These are phyloP conservation scores for Bidens hawaiensis DNA, from an alignment of 140 eudicot genomes.

Conservation along the genomic window DNA sequence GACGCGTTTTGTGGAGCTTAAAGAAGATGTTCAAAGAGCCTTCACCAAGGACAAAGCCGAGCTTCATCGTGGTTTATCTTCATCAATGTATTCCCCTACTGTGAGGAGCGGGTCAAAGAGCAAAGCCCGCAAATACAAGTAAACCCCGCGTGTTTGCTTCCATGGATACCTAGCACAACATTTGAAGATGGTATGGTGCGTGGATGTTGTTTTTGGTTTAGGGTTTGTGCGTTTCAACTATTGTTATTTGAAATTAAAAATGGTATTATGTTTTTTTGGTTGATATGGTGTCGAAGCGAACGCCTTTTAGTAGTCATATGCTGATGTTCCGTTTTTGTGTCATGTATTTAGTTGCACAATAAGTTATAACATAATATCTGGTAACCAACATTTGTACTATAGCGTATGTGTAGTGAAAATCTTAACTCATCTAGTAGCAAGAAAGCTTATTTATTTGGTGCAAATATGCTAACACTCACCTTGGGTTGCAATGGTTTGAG, in stretches of 20 bases:
- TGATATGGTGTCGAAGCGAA: slow-evolving; percentile 2
- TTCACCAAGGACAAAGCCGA: slow-evolving; percentile 60
- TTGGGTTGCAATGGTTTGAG: no score
- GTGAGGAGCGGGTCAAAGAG: slow-evolving; percentile 13
- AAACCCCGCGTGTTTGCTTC: neutral
- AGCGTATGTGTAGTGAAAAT: neutral
- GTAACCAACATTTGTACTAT: neutral
- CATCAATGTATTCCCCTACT: slow-evolving; percentile 23
- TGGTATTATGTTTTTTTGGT: neutral
- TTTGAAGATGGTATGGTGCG: neutral
- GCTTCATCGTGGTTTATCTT: slow-evolving; percentile 38
- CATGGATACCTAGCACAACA: neutral
- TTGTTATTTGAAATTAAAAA: neutral
- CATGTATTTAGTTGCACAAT: neutral
- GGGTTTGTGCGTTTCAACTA: neutral
- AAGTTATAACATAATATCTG: neutral
- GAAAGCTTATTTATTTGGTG: no score
- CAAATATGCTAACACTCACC: no score
- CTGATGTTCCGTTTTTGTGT: neutral
- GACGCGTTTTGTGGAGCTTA: slow-evolving; percentile 51
- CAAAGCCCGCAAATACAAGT: slow-evolving; percentile 20
- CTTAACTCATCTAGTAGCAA: neutral
- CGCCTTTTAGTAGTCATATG: neutral
- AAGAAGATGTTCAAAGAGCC: slow-evolving; percentile 53
- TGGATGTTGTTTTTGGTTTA: neutral